phyloP scores from a whole-genome alignment of 345 rosid genomes.

The Rhodamnia argentea region DNA sequence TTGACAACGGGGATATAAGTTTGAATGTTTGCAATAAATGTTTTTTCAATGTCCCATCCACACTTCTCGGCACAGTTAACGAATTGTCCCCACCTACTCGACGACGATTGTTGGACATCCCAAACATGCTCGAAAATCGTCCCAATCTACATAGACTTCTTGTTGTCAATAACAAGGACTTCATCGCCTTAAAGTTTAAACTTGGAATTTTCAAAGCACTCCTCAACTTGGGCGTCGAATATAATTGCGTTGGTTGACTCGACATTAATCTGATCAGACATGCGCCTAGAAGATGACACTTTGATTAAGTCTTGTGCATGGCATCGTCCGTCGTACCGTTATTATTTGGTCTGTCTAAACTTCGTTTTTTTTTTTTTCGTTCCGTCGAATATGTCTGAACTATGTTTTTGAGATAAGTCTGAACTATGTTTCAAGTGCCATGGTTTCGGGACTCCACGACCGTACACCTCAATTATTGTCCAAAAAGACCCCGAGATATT shows the following conservation, averaged over 20 bases:
- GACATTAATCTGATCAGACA: background rate
- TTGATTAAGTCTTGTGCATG: background rate
- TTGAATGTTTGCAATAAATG: no score
- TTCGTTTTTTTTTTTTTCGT: no score
- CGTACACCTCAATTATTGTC: background rate
- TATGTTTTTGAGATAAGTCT: no score
- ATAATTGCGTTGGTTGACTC: background rate
- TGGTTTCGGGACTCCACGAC: background rate
- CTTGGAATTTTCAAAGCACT: background rate
- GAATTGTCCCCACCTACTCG: no score
- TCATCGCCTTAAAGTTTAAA: background rate
- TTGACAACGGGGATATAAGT: no score
- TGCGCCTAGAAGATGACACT: background rate
- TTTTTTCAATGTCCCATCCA: no score
- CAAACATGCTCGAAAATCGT: background rate
- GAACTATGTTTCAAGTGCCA: no score
- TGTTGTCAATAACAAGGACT: background rate
- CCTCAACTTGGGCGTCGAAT: background rate
- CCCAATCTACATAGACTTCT: background rate
- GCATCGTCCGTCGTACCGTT: background rate
- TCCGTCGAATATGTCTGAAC: no score
- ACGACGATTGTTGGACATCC: no score
- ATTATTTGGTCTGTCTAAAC: background rate
- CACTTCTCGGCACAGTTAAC: no score
- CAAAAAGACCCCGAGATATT: background rate